These are phyloP conservation scores for Ascobolus immersus DNA, from an alignment of 495 filamentous ascomycete genomes.

Conservation along the genomic window DNA sequence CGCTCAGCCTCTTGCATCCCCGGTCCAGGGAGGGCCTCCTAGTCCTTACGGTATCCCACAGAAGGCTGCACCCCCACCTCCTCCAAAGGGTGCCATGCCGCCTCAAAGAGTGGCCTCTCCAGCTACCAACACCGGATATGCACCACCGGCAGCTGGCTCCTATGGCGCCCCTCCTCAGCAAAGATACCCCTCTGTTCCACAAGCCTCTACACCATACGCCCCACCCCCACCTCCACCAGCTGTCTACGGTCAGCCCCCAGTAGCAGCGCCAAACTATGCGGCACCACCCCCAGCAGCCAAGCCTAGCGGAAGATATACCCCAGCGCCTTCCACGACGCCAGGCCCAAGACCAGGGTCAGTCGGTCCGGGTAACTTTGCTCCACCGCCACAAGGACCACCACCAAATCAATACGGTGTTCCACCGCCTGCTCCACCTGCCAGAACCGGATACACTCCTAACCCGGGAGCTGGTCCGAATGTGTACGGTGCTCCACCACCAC, in stretches of 20 bases:
- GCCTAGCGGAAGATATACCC: constrained; percentile 37
- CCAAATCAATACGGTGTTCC: constrained; percentile 71
- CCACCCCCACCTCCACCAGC: constrained; percentile 31
- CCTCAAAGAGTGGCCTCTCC: constrained; percentile 33
- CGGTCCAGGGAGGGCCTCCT: constrained; percentile 17
- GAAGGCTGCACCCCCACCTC: constrained; percentile 26
- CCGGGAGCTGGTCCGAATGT: too few species aligned
- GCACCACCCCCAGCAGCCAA: constrained; percentile 27
- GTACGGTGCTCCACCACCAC: too few species aligned
- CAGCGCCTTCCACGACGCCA: constrained; percentile 9
- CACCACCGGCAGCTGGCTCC: constrained; percentile 13
- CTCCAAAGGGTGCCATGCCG: constrained; percentile 28
- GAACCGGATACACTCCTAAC: too few species aligned
- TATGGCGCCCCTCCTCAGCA: constrained; percentile 18
- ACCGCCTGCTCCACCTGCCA: constrained; percentile 35
- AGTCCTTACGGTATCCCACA: constrained; percentile 20
- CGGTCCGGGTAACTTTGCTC: constrained; percentile 22
- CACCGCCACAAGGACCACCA: constrained; percentile 46
- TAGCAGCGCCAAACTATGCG: constrained; percentile 20
- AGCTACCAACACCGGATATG: constrained; percentile 6
- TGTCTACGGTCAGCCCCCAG: constrained; percentile 19
- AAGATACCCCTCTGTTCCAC: constrained; percentile 23
- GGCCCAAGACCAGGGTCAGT: constrained; percentile 7
- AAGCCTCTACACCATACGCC: constrained; percentile 49
- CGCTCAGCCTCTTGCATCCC: constrained; percentile 22